A percentile compares a stretch with the other conserved stretches of the same genome.
These are phyloP conservation scores for Aspergillus cristatus DNA, from an alignment of 495 filamentous ascomycete species.

Conservation along the genomic window DNA sequence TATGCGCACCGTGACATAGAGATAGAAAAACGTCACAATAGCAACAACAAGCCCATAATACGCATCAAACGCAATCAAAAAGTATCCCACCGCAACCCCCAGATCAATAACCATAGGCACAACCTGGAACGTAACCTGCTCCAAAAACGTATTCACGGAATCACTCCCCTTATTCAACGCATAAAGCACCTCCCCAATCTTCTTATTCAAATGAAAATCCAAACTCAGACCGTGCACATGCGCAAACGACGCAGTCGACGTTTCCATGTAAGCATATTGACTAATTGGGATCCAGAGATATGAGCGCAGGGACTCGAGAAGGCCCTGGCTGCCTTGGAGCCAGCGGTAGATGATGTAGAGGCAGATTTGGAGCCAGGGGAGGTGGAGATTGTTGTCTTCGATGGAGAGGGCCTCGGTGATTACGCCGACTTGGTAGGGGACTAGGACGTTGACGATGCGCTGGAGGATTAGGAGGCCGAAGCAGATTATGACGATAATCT, in stretches of 20 bases:
- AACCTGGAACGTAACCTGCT: constrained; percentile 73
- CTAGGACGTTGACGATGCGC: constrained; percentile 67
- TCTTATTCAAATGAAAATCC: constrained; percentile 81
- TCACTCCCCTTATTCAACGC: constrained; percentile 74
- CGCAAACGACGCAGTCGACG: constrained; percentile 78
- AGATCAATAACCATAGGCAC: constrained; percentile 77
- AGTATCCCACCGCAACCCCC: constrained; percentile 66
- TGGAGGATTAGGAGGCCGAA: constrained; percentile 64
- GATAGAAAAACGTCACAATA: constrained; percentile 69
- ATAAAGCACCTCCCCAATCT: constrained; percentile 75
- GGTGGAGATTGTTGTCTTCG: constrained; percentile 35
- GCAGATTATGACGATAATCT: constrained; percentile 65
- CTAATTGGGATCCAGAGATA: constrained; percentile 74
- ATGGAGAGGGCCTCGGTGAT: constrained; percentile 55
- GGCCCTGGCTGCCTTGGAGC: constrained; percentile 48
- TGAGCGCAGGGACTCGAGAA: constrained; percentile 60
- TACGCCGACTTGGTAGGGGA: constrained; percentile 57
- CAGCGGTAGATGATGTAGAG: constrained; percentile 61
- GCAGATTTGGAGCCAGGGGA: constrained; percentile 44
- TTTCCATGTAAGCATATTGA: constrained; percentile 68
- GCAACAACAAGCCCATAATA: constrained; percentile 70
- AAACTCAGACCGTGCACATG: constrained; percentile 77
- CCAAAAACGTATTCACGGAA: constrained; percentile 79
- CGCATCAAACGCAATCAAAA: constrained; percentile 60
- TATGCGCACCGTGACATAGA: constrained; percentile 76